Base-by-base conservation (phyloP, 2,329 filamentous ascomycete species). In the Pseudogymnoascus sp. region DNA sequence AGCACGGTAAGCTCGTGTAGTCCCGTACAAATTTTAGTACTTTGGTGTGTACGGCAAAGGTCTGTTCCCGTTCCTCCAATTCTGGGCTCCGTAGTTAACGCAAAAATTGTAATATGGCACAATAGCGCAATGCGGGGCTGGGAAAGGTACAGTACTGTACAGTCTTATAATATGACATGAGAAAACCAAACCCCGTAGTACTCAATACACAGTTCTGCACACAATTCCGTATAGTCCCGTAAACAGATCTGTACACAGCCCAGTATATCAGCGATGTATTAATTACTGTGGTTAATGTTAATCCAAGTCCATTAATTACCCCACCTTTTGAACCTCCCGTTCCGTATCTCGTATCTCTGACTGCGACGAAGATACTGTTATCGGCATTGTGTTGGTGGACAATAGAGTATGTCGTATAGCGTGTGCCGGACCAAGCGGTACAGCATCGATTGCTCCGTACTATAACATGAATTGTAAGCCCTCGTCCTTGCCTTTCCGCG, bases 1-100 rank as follows among this genome's bases (percentile, higher is more conserved):
- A 18, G 18, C 18, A 18, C 18, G 18, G 18, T 18, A 18, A 18
- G 18, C 18, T 18, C 18, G 18, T 18, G 18, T 18, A 18, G 18
- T 18, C 18, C 18, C 18, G 18, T 18, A 18, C 18, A 18, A 18
- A 18, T 18, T 18, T 18, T 18, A 18, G 18, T 18, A 18, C 18
- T 18, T 18, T 18, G 18, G 18, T 18, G 18, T 18, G 18, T 18
- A 18, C 18, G 18, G 18, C 18, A 18, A 18, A 18, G 18, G 18
- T 18, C 18, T 18, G 18, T 18, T 18, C 18, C 18, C 18, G 18
- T 18, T 18, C 33, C 39, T 45, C 40, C 40, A 45, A 45, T 48
- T 48, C 25, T 48, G 42, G 42, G 42, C 42, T 48, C 42, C 42
- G 42, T 48, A 48, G 42, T 13, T 45, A 45, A n/a, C 40, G 40